phyloP scores from a whole-genome alignment of 1,284 basidiomycete genomes.

The Apiotrichum akiyoshidainum region DNA sequence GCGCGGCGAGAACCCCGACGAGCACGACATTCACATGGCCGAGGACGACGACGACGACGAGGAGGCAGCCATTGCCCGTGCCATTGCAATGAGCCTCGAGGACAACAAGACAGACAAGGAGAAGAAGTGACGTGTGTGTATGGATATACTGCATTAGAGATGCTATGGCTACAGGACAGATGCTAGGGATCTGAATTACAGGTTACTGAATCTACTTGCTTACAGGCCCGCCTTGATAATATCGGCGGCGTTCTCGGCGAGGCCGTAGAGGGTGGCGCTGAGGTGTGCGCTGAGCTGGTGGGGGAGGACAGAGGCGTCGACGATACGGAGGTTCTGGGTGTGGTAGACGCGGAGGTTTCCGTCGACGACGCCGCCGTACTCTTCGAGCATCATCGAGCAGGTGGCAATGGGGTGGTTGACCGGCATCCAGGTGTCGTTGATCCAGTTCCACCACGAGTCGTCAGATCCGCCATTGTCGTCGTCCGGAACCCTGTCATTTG shows the following conservation, averaged over 20 bases:
- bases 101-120: conserved; percentile 40
- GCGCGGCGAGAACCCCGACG: conserved; percentile 33
- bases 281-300: conserved; percentile 51
- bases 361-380: conserved; percentile 64
- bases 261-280: conserved; percentile 59
- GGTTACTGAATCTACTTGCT: not conserved
- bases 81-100: conserved; percentile 62
- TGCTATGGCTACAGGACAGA: not conserved
- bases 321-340: conserved; percentile 53
- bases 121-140: conserved; percentile 19
- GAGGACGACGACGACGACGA: conserved; percentile 52
- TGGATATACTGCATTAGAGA: conserved; percentile 6
- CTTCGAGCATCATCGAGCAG: conserved; percentile 62
- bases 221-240: conserved; percentile 54
- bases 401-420: conserved; percentile 61
- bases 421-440: conserved; percentile 27
- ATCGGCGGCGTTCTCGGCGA: conserved; percentile 65
- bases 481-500: conserved; percentile 1
- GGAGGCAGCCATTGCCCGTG: conserved; percentile 62
- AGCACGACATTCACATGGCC: conserved; percentile 43
- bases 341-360: conserved; percentile 63
- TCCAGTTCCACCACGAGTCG: conserved; percentile 2
- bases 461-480: conserved; percentile 3
- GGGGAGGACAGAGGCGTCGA: conserved; percentile 54
- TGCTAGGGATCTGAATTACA: not conserved